A percentile compares a stretch with the other conserved stretches of the same genome.
phyloP scores from a whole-genome alignment of 805 yeast genomes.

The Kodamaea nitidulidarum region DNA sequence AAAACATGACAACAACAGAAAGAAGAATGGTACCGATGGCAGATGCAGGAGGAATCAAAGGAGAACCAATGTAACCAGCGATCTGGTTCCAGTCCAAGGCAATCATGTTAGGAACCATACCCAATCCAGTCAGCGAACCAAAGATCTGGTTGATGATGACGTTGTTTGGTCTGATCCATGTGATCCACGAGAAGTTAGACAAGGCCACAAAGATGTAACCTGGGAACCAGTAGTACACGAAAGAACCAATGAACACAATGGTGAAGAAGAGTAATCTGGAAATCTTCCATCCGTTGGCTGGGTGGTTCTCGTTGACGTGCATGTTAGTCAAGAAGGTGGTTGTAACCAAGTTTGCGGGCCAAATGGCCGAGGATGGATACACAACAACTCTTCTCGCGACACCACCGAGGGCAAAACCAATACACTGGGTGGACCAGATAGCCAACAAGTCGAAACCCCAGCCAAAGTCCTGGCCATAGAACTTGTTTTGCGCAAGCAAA shows the following conservation, averaged over 20 bases:
- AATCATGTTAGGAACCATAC: constrained; percentile 49
- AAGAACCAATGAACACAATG: constrained; percentile 13
- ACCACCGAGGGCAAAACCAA: constrained; percentile 70
- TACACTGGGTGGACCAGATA: constrained; percentile 53
- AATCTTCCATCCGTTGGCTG: constrained; percentile 59
- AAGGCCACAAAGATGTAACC: constrained; percentile 56
- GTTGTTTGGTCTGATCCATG: constrained; percentile 64
- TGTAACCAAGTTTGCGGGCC: constrained; percentile 67
- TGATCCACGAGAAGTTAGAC: constrained; percentile 57
- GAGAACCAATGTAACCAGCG: constrained; percentile 54
- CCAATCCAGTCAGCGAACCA: constrained; percentile 60
- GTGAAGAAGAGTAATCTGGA: constrained; percentile 26
- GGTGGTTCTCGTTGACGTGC: constrained; percentile 48
- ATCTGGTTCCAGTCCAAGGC: constrained; percentile 69
- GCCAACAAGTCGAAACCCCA: constrained; percentile 55
- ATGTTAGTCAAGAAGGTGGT: constrained; percentile 52
- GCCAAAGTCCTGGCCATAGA: constrained; percentile 43
- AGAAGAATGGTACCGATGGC: constrained; percentile 43
- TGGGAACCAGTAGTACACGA: constrained; percentile 45
- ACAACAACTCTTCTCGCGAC: constrained; percentile 55
- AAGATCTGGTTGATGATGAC: constrained; percentile 61
- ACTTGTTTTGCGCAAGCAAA: constrained; percentile 47
- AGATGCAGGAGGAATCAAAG: constrained; percentile 59
- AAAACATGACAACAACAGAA: constrained; percentile 35
- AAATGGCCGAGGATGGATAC: constrained; percentile 60